Evolutionary conservation across 257 asterid species (phyloP).

Genomic region (Solanum bulbocastanum): DNA sequence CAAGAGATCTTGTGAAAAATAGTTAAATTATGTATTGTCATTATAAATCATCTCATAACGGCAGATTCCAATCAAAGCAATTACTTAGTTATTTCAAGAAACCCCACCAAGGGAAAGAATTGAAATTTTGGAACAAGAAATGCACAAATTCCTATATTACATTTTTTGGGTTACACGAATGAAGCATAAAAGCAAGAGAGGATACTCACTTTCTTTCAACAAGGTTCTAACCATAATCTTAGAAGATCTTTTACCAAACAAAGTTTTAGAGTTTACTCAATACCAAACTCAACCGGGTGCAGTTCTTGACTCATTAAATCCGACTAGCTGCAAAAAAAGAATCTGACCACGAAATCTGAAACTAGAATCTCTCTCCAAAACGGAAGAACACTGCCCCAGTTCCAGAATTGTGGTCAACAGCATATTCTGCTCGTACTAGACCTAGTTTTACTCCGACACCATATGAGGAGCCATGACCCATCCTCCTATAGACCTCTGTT

Average conservation of each 20-base stretch:
- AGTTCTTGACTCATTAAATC: not conserved
- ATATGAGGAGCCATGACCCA: constrained; percentile 90
- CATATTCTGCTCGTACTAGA: constrained; percentile 83
- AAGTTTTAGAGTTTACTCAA: not conserved
- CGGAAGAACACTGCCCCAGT: constrained; percentile 85
- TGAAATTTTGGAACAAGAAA: not conserved
- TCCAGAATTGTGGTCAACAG: constrained; percentile 86
- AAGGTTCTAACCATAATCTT: not conserved
- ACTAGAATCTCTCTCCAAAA: constrained; percentile 90
- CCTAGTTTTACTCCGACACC: constrained; percentile 93
- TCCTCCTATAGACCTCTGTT: constrained; percentile 78
- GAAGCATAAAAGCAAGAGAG: not conserved
- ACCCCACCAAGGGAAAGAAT: not conserved
- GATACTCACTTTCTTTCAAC: not conserved
- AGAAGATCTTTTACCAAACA: not conserved
- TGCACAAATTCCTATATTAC: not conserved
- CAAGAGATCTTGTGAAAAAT: not conserved
- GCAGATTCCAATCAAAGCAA: not conserved
- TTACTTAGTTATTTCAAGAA: not conserved
- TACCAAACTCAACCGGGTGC: not conserved
- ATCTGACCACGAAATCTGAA: not conserved
- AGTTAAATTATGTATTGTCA: not conserved
- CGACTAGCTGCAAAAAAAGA: not conserved
- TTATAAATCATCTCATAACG: not conserved
- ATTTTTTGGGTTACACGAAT: not conserved